A percentile compares a stretch with the other conserved stretches of the same genome.
Conservation (phyloP, 202 grass and related monocot genomes). For the Setaria italica region DNA sequence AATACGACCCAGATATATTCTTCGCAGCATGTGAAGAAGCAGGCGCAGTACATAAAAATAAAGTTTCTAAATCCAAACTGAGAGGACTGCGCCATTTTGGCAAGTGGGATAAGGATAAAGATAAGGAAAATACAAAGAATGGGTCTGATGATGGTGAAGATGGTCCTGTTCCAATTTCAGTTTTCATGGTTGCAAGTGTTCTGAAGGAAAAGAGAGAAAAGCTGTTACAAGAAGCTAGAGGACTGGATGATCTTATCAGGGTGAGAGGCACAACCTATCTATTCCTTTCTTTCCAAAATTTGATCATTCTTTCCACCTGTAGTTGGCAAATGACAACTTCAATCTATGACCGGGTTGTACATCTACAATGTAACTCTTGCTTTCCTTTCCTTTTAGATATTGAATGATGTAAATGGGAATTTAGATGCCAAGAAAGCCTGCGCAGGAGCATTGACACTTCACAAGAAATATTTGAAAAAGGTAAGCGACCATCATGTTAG, state of each 20-base stretch:
- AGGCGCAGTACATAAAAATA: constrained; percentile 58
- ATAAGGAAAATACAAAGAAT: constrained; percentile 79
- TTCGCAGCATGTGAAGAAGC: constrained; percentile 78
- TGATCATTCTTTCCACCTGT: not conserved
- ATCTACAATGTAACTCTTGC: constrained; percentile 11
- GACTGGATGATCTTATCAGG: constrained; percentile 95
- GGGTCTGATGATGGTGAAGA: constrained; percentile 65
- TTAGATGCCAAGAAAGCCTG: constrained; percentile 94
- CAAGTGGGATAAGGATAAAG: constrained; percentile 77
- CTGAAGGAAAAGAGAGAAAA: constrained; percentile 98
- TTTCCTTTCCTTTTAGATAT: constrained; percentile 69
- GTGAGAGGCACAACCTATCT: constrained; percentile 46
- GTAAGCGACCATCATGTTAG: constrained; percentile 39
- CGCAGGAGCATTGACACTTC: constrained; percentile 87
- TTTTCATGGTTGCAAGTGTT: constrained; percentile 99
- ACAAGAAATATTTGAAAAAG: constrained; percentile 91
- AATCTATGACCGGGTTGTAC: not conserved
- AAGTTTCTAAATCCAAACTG: constrained; percentile 76
- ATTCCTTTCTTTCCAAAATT: constrained; percentile 23
- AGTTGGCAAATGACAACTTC: constrained; percentile 7
- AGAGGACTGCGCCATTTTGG: constrained; percentile 88
- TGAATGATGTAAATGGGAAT: constrained; percentile 93
- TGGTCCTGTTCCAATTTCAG: constrained; percentile 93
- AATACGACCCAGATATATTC: constrained; percentile 95
- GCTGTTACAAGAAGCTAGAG: constrained; percentile 86